Conservation (phyloP, 208 protist genomes). For the Crithidia brevicula region DNA sequence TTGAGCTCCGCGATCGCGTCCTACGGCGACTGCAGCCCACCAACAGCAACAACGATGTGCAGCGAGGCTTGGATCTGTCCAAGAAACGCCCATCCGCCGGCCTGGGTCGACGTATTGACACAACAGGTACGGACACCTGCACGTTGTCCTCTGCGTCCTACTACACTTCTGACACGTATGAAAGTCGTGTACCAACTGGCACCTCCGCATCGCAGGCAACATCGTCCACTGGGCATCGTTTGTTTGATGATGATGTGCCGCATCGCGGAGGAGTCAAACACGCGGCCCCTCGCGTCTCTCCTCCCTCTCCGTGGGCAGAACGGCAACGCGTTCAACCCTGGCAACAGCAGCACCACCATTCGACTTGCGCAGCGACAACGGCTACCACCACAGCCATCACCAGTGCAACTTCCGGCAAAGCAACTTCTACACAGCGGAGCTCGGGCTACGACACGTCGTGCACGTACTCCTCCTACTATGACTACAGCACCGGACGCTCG, state of each 20-base stretch:
- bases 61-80: too few relatives aligned
- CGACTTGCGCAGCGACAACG: background rate
- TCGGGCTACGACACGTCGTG: background rate
- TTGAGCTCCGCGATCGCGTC: conserved; percentile 34
- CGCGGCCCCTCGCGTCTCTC: too few relatives aligned
- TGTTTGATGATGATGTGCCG: background rate
- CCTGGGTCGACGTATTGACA: background rate
- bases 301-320: too few relatives aligned
- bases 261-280: background rate
- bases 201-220: background rate
- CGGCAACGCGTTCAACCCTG: too few relatives aligned
- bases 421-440: background rate
- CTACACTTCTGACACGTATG: conserved; percentile 6
- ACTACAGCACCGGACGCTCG: conserved; percentile 13
- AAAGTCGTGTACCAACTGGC: background rate
- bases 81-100: background rate
- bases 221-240: conserved; percentile 1
- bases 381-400: background rate
- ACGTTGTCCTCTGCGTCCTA: conserved; percentile 4
- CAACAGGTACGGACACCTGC: background rate
- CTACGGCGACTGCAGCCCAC: conserved; percentile 6
- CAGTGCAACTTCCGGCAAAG: background rate
- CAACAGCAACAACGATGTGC: too few relatives aligned
- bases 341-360: too few relatives aligned
- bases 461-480: conserved; percentile 15